Evolutionary conservation across 2,329 filamentous ascomycete genomes (phyloP).

Genomic region (Fusarium virguliforme): DNA sequence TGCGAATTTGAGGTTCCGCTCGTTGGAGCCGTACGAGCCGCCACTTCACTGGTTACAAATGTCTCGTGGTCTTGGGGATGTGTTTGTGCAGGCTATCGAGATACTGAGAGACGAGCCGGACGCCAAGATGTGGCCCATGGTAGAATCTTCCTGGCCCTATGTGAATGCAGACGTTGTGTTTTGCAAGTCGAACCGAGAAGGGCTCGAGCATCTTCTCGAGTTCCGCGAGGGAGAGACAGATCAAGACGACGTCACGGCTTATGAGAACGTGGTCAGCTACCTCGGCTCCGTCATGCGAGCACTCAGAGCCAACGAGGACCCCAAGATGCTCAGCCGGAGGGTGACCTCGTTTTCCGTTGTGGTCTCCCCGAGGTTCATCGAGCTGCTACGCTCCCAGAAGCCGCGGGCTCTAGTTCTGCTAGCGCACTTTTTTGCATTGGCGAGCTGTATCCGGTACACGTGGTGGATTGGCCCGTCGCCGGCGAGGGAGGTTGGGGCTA

Average conservation of each 20-base stretch:
- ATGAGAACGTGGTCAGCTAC: slow-evolving; percentile 34
- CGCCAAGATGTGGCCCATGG: slow-evolving; percentile 36
- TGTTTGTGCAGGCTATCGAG: slow-evolving; percentile 32
- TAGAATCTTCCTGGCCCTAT: slow-evolving; percentile 24
- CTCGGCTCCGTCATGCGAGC: slow-evolving; percentile 40
- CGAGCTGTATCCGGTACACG: slow-evolving; percentile 24
- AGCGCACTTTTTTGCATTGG: slow-evolving; percentile 47
- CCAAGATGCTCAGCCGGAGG: slow-evolving; percentile 35
- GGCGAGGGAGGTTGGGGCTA: background rate
- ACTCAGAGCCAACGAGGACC: slow-evolving; percentile 28
- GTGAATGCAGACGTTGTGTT: background rate
- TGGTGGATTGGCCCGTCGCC: slow-evolving; percentile 36
- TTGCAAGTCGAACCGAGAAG: slow-evolving; percentile 16
- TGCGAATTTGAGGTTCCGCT: slow-evolving; percentile 36
- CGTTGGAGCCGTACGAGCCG: slow-evolving; percentile 44
- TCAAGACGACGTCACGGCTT: slow-evolving; percentile 35
- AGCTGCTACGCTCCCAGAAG: slow-evolving; percentile 35
- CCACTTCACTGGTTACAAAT: slow-evolving; percentile 49
- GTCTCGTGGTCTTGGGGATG: slow-evolving; percentile 43
- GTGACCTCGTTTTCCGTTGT: slow-evolving; percentile 43
- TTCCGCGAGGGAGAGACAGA: slow-evolving; percentile 17
- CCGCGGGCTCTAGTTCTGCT: slow-evolving; percentile 47
- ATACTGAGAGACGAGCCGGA: slow-evolving; percentile 30
- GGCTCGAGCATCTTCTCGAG: slow-evolving; percentile 35
- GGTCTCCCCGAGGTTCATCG: slow-evolving; percentile 37